phyloP scores from a whole-genome alignment of 306 rosid species.

The Pyrus pyrifolia region DNA sequence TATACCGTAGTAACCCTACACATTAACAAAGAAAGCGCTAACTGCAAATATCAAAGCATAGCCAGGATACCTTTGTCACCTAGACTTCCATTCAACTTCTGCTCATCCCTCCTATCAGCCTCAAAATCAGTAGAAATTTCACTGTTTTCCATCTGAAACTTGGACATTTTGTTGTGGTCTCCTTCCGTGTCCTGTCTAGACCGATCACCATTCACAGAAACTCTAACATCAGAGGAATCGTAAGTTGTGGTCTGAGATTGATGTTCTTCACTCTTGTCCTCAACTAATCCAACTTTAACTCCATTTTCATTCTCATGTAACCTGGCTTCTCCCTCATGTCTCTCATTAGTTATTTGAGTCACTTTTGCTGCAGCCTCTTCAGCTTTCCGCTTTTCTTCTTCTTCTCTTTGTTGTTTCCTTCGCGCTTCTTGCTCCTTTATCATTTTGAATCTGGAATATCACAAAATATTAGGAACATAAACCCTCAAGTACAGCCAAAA shows the following conservation, averaged over 20 bases:
- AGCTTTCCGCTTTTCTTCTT: conserved; percentile 66
- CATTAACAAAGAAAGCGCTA: not conserved
- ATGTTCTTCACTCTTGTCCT: conserved; percentile 24
- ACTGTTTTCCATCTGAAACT: conserved; percentile 25
- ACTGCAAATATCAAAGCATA: not conserved
- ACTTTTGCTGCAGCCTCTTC: conserved; percentile 48
- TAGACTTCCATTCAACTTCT: conserved; percentile 11
- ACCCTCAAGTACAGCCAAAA: not conserved
- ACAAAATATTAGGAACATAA: conserved; percentile 14
- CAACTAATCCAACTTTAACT: conserved; percentile 28
- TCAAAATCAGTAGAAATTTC: conserved; percentile 30
- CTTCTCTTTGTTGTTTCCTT: conserved; percentile 60
- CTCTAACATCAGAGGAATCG: conserved; percentile 36
- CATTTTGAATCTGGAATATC: conserved; percentile 62
- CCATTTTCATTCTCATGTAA: conserved; percentile 27
- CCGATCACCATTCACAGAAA: conserved; percentile 49
- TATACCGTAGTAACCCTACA: not conserved
- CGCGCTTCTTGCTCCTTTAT: conserved; percentile 79
- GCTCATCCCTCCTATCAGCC: conserved; percentile 25
- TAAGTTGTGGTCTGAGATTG: conserved; percentile 23
- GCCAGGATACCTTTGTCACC: conserved; percentile 43
- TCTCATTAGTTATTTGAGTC: conserved; percentile 26
- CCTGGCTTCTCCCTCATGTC: conserved; percentile 23
- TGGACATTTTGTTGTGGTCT: conserved; percentile 30
- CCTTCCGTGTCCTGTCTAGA: conserved; percentile 31